Evolutionary conservation across 2,329 filamentous ascomycete genomes (phyloP).

Genomic region (Hortaea werneckii): DNA sequence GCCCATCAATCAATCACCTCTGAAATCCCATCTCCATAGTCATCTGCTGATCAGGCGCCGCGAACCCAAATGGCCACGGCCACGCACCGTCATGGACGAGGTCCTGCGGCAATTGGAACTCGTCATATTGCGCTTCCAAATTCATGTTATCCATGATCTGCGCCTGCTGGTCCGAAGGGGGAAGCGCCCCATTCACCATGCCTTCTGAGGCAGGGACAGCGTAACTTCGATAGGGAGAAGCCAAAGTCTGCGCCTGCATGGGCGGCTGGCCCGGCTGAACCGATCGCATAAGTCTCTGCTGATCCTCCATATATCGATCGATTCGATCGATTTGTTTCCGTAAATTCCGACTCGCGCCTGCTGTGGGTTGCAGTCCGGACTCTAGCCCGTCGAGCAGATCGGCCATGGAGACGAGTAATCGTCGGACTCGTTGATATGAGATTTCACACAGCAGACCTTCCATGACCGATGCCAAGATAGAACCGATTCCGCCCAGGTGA

Average conservation of each 20-base stretch:
- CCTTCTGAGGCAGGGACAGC: background rate
- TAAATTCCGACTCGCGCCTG: conserved; percentile 31
- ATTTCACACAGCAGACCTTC: conserved; percentile 34
- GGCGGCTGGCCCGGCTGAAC: conserved; percentile 1
- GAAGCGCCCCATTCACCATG: background rate
- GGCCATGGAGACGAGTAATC: conserved; percentile 35
- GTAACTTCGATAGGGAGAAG: background rate
- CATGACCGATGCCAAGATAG: conserved; percentile 40
- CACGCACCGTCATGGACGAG: conserved; percentile 4
- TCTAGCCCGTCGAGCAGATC: conserved; percentile 38
- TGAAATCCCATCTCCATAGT: background rate
- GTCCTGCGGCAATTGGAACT: conserved; percentile 10
- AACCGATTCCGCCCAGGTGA: conserved; percentile 40
- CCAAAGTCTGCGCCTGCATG: background rate
- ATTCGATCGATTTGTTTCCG: conserved; percentile 34
- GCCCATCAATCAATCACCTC: background rate
- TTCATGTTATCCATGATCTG: background rate
- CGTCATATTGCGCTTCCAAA: conserved; percentile 2
- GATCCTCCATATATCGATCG: conserved; percentile 33
- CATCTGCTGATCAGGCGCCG: background rate
- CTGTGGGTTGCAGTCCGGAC: conserved; percentile 29
- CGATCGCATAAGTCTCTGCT: conserved; percentile 13
- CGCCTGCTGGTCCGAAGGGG: background rate
- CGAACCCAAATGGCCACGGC: conserved; percentile 10
- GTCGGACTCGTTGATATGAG: conserved; percentile 33